Evolutionary conservation across 352 stramenopile genomes (phyloP), one percentile per base, ranked within the genome.

Genomic region (Halophytophthora batemanensis): DNA sequence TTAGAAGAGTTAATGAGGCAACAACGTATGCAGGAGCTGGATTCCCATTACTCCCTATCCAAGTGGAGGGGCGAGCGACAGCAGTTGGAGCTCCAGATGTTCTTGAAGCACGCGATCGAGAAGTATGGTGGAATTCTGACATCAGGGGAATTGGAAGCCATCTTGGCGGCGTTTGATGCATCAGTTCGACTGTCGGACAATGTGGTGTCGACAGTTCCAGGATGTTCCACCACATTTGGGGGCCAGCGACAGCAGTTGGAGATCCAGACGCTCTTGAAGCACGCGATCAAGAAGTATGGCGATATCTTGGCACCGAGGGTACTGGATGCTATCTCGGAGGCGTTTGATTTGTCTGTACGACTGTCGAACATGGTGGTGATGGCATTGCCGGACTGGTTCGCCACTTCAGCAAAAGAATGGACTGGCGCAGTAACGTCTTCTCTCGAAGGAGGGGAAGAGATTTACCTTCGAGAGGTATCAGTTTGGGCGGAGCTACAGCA

Each of bases 141-240:
- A 5, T 17, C 23, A n/a, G 18, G 25, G 14, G 54, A 61, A 23
- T 18, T 51, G 15, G 40, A 38, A 18, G n/a, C 56, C 23, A 33
- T 61, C 6, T 41, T 39, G 2, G 33, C 23, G 6, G 40, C 42
- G 31, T 61, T 51, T 25, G 33, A 61, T 19, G 22, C 33, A 17
- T 17, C 55, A 7, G 46, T 41, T 0, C 11, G n/a, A 29, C 22
- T 12, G 14, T 22, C 40, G 18, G 31, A 45, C 19, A 38, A 37
- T 7, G 41, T 56, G 21, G 39, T 61, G 11, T 23, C 45, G 13
- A 13, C 38, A 23, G 17, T 63, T 8, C 55, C 55, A 21, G 11
- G 47, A 7, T 63, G 56, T 48, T 63, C 58, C 49, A 38, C 35
- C 42, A 43, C 28, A n/a, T n/a, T n/a, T n/a, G n/a, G n/a, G n/a